phyloP scores from a whole-genome alignment of 306 rosid genomes.

The Comarum palustre region DNA sequence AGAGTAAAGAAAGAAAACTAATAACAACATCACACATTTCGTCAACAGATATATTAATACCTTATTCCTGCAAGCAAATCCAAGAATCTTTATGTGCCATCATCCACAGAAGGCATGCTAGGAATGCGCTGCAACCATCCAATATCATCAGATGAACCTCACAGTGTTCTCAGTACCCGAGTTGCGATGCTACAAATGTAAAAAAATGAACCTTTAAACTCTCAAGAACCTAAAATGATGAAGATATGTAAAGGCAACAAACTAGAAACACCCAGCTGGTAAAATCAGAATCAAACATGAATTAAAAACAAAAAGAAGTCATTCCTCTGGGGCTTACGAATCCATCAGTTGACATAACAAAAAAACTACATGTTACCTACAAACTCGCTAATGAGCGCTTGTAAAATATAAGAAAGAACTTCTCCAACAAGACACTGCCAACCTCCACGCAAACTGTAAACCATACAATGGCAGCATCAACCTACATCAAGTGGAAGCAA shows the following conservation, averaged over 20 bases:
- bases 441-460: constrained; percentile 45
- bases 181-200: constrained; percentile 39
- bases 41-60: constrained; percentile 23
- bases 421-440: constrained; percentile 51
- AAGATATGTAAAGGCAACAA: not conserved
- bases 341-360: constrained; percentile 17
- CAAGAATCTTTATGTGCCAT: constrained; percentile 76
- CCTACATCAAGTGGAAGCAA: constrained; percentile 40
- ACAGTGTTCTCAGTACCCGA: constrained; percentile 54
- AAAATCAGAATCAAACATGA: constrained; percentile 1
- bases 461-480: constrained; percentile 47
- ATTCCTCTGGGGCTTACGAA: constrained; percentile 1
- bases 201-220: constrained; percentile 13
- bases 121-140: constrained; percentile 79
- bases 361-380: constrained; percentile 40
- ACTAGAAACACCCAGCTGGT: not conserved
- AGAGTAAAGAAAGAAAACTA: not conserved
- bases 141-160: constrained; percentile 74
- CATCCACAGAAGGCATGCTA: constrained; percentile 62
- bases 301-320: constrained; percentile 12
- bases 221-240: constrained; percentile 17
- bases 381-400: constrained; percentile 34
- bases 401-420: constrained; percentile 42
- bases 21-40: not conserved
- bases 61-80: constrained; percentile 70